Evolutionary conservation across 2,329 filamentous ascomycete species (phyloP).

Genomic region (Didymellaceae sp.): DNA sequence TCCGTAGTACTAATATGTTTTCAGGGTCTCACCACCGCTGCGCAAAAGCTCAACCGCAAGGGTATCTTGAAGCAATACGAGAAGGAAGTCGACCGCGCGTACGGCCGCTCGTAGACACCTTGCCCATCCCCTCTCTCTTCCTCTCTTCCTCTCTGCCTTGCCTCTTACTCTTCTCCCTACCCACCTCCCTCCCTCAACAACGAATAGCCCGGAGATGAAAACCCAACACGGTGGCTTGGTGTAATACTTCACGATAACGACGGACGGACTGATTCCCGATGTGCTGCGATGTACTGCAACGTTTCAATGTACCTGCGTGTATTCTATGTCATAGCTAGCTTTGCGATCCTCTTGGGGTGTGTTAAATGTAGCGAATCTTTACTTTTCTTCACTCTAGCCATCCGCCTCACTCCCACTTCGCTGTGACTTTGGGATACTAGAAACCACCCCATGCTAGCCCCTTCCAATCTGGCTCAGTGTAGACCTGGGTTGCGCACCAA

Average conservation of each 20-base stretch:
- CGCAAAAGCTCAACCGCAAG: conserved; percentile 61
- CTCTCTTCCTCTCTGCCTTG: neutral
- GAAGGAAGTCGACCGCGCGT: conserved; percentile 58
- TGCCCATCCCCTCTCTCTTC: neutral
- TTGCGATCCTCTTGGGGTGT: neutral
- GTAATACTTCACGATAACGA: conserved; percentile 11
- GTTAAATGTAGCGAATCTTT: neutral
- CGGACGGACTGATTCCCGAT: no score
- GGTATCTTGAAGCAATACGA: conserved; percentile 58
- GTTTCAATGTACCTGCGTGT: conserved; percentile 3
- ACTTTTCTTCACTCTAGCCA: neutral
- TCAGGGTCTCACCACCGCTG: conserved; percentile 58
- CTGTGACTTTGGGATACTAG: no score
- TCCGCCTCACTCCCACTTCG: neutral
- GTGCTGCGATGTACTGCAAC: neutral
- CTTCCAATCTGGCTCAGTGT: conserved; percentile 69
- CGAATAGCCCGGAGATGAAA: neutral
- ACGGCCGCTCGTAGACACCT: conserved; percentile 34
- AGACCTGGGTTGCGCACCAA: conserved; percentile 73
- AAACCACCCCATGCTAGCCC: conserved; percentile 50
- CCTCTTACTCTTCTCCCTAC: neutral
- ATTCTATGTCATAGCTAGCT: conserved; percentile 18
- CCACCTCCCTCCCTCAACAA: neutral
- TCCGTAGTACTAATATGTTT: neutral
- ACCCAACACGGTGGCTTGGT: neutral